A percentile compares a stretch with the other conserved stretches of the same genome.
These are phyloP conservation scores for Ascocoryne sarcoides DNA, from an alignment of 2,329 filamentous ascomycete genomes.

Conservation along the genomic window DNA sequence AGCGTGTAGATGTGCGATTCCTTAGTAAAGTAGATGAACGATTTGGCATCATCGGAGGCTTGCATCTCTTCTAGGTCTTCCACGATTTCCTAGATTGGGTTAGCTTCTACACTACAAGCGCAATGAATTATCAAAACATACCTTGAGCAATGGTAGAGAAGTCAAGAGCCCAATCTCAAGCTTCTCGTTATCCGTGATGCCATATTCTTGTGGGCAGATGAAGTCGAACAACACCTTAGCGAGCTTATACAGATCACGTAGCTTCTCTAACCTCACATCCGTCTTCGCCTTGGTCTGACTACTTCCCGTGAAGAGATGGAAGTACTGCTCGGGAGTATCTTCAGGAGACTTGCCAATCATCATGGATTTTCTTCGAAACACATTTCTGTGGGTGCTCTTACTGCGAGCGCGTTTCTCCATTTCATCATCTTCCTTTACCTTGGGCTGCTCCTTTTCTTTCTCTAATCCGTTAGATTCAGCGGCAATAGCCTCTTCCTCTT, in stretches of 20 bases:
- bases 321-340: constrained; percentile 56
- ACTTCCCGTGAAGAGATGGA: constrained; percentile 78
- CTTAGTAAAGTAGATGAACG: constrained; percentile 98
- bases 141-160: constrained; percentile 74
- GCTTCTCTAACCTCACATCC: constrained; percentile 75
- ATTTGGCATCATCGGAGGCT: constrained; percentile 86
- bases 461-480: constrained; percentile 25
- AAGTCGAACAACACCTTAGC: constrained; percentile 97
- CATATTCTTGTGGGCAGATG: constrained; percentile 96
- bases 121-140: constrained; percentile 7
- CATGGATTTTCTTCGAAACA: constrained; percentile 54
- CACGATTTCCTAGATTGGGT: constrained; percentile 68
- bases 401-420: constrained; percentile 17
- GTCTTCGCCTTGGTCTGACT: constrained; percentile 68
- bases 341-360: constrained; percentile 42
- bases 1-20: constrained; percentile 98
- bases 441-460: constrained; percentile 21
- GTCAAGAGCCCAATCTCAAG: constrained; percentile 96
- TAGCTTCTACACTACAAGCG: constrained; percentile 6
- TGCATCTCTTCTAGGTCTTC: constrained; percentile 96
- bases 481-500: constrained; percentile 41
- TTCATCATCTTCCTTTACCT: constrained; percentile 15
- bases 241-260: constrained; percentile 86
- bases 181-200: constrained; percentile 91
- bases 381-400: constrained; percentile 32